Conservation (phyloP, 2,329 filamentous ascomycete species). For the Madurella fahalii region DNA sequence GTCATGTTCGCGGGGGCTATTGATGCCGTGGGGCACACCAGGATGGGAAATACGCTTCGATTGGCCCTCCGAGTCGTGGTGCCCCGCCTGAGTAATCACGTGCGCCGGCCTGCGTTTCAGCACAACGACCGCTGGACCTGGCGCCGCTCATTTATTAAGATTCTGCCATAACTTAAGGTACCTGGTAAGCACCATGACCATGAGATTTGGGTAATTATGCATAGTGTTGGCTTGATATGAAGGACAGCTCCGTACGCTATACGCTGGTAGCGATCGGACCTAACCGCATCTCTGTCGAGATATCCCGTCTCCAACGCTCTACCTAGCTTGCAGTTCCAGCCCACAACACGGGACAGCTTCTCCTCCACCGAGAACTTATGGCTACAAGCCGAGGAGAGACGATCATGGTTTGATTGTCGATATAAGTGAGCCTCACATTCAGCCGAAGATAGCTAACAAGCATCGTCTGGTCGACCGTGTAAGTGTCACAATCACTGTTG, state of each 20-base stretch:
- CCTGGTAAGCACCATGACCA: conserved; percentile 38
- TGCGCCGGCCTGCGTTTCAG: too few species aligned
- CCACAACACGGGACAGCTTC: conserved; percentile 29
- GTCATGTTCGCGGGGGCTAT: too few species aligned
- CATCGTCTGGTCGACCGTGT: conserved; percentile 32
- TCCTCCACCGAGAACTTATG: conserved; percentile 26
- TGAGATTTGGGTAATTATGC: conserved; percentile 34
- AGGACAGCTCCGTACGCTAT: conserved; percentile 28
- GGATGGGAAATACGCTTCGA: too few species aligned
- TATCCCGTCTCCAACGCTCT: conserved; percentile 35
- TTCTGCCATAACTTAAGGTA: conserved; percentile 35
- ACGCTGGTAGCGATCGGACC: conserved; percentile 32
- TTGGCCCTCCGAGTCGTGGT: too few species aligned
- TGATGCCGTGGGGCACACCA: too few species aligned
- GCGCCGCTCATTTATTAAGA: conserved; percentile 39
- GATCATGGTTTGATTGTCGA: conserved; percentile 41
- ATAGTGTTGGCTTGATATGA: conserved; percentile 38
- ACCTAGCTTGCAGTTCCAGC: conserved; percentile 33
- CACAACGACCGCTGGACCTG: too few species aligned
- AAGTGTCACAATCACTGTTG: conserved; percentile 35
- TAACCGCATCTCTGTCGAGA: conserved; percentile 34
- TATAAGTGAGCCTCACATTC: conserved; percentile 38
- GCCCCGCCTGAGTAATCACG: too few species aligned
- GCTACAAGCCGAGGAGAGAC: conserved; percentile 33
- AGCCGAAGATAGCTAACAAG: conserved; percentile 38